Evolutionary conservation across 352 stramenopile species (phyloP), one percentile per base, ranked within the genome.

Genomic region (Phytophthora megakarya): DNA sequence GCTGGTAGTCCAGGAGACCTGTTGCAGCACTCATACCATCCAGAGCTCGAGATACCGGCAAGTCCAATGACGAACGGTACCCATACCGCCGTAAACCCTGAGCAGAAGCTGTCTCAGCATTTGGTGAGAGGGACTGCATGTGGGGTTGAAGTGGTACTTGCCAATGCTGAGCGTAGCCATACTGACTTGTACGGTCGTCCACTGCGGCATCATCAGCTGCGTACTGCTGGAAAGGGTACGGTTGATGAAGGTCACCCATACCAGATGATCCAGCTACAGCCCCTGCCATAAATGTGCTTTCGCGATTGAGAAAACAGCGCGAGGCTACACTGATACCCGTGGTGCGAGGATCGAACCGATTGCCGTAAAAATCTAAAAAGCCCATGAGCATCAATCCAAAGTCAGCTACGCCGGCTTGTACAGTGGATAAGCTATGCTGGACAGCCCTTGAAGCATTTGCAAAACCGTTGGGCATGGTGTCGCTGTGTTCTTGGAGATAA

Each of bases 321-420:
- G 82, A 83, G 1, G 85, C 87, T 5, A 96, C 87, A 44, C 87
- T 97, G 44, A 98, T 97, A 12, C 92, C 92, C 4, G 89, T 98
- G 6, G 84, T 93, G 10, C 89, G 86, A 18, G 91, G 88, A 52
- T 98, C 89, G 48, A 98, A 97, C 0, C 84, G 88, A 51, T 98
- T 99, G 18, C 97, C 96, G 71, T 98, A 99, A 65, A 99, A 99
- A 56, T 99, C 95, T 10, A 99, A 80, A 55, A 99, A 97, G 0
- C 95, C 96, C 86, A 98, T 97, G 1, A 99, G 78, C 52, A 99
- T 84, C 33, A 97, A 93, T 22, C 97, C 97, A 56, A 97, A 97
- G 63, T 99, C 96, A 4, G 87, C 78, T 7, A 78, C 70, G 30
- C 70, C 70, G 19, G 76, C 78, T 25, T 86, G 88, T n/a, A 84